Conservation (phyloP, 768 basidiomycete genomes). For the Lentinula sp. region DNA sequence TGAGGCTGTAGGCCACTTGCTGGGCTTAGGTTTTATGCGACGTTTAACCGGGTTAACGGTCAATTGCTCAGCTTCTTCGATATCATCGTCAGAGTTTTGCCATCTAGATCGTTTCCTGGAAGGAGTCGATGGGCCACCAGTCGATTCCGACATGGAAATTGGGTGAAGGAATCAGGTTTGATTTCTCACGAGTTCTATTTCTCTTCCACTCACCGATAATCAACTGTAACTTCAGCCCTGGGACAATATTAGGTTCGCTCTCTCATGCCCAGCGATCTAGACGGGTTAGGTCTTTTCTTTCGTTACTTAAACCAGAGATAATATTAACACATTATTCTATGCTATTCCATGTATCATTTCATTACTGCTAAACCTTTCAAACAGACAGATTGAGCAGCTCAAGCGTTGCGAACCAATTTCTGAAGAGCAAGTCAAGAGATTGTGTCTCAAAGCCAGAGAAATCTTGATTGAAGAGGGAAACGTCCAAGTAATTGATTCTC, state of each 20-base stretch:
- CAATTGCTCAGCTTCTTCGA: slow-evolving; percentile 24
- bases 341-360: slow-evolving; percentile 2
- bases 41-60: slow-evolving; percentile 47
- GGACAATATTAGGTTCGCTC: no score
- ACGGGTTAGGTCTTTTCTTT: slow-evolving; percentile 13
- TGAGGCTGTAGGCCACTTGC: slow-evolving; percentile 12
- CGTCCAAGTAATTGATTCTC: slow-evolving; percentile 92
- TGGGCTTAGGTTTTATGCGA: slow-evolving; percentile 40
- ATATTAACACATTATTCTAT: neutral
- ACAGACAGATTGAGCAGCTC: slow-evolving; percentile 92
- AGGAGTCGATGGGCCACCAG: slow-evolving; percentile 44
- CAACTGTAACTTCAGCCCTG: no score
- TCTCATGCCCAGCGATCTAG: slow-evolving; percentile 20
- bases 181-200: neutral
- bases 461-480: slow-evolving; percentile 97
- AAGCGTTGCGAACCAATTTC: slow-evolving; percentile 92
- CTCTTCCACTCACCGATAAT: neutral
- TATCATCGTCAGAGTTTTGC: slow-evolving; percentile 45
- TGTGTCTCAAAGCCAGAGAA: slow-evolving; percentile 95
- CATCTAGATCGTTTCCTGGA: slow-evolving; percentile 77
- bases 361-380: neutral
- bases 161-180: neutral
- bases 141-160: slow-evolving; percentile 17
- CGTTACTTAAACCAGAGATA: neutral
- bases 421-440: slow-evolving; percentile 90